These are phyloP conservation scores for Clitocybe nebularis DNA, from an alignment of 1,284 basidiomycete species.

Conservation along the genomic window DNA sequence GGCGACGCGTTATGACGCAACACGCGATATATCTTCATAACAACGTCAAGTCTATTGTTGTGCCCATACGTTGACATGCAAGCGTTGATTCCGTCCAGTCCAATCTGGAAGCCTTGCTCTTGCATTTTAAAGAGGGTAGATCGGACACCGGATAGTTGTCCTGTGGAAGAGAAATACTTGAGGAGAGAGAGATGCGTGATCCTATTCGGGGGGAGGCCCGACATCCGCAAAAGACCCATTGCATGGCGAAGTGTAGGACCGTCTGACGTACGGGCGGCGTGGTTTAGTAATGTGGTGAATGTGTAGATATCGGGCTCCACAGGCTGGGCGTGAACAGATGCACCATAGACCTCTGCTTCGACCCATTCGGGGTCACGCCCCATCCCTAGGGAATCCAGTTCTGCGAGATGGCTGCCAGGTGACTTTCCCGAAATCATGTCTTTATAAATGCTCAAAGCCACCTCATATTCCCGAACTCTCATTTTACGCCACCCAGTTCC, in stretches of 20 bases:
- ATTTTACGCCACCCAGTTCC: constrained; percentile 64
- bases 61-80: constrained; percentile 64
- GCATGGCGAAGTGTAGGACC: constrained; percentile 46
- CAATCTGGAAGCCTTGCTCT: constrained; percentile 46
- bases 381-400: too few relatives aligned
- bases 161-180: constrained; percentile 46
- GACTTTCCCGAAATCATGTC: constrained; percentile 48
- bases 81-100: constrained; percentile 61
- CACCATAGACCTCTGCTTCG: constrained; percentile 2
- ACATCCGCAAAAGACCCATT: constrained; percentile 44
- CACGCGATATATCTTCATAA: constrained; percentile 57
- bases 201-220: constrained; percentile 51
- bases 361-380: constrained; percentile 9
- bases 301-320: constrained; percentile 60
- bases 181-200: constrained; percentile 60
- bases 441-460: constrained; percentile 55
- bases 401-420: constrained; percentile 38
- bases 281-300: constrained; percentile 60
- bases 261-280: constrained; percentile 53
- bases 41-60: constrained; percentile 50
- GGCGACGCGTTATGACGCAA: constrained; percentile 48
- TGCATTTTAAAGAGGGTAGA: constrained; percentile 49
- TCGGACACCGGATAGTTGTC: constrained; percentile 50
- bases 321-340: constrained; percentile 6
- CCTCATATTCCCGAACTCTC: constrained; percentile 50